Evolutionary conservation across 2,329 filamentous ascomycete genomes (phyloP).

Genomic region (Cladosporium sp.): DNA sequence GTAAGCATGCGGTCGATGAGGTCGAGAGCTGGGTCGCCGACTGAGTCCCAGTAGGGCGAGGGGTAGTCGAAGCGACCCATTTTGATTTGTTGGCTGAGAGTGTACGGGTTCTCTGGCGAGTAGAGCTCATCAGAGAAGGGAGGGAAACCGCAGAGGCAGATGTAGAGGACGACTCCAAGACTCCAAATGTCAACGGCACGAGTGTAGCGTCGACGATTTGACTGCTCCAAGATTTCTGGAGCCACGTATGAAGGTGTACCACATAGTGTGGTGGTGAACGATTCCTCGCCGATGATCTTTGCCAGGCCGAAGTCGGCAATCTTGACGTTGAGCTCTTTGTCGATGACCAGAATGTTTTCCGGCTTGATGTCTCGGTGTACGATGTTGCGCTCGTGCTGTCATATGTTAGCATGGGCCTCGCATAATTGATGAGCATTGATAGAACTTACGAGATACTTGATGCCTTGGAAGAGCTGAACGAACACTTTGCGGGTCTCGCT

Average conservation of each 20-base stretch:
- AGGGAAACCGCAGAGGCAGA: conserved; percentile 93
- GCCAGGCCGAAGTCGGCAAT: conserved; percentile 94
- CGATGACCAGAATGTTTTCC: conserved; percentile 88
- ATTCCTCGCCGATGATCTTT: conserved; percentile 98
- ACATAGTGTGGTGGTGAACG: conserved; percentile 92
- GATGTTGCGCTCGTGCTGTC: conserved; percentile 91
- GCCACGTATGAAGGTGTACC: conserved; percentile 92
- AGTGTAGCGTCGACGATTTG: conserved; percentile 82
- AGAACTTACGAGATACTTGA: conserved; percentile 84
- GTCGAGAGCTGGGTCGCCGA: conserved; percentile 84
- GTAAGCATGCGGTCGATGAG: conserved; percentile 94
- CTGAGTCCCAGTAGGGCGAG: conserved; percentile 90
- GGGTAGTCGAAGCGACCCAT: conserved; percentile 89
- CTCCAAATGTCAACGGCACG: conserved; percentile 97
- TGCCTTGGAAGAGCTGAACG: conserved; percentile 84
- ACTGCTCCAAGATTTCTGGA: conserved; percentile 87
- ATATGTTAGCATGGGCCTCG: not conserved
- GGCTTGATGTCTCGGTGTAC: conserved; percentile 98
- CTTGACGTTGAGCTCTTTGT: conserved; percentile 84
- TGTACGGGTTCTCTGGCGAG: conserved; percentile 75
- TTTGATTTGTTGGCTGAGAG: conserved; percentile 85
- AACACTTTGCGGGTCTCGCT: conserved; percentile 84
- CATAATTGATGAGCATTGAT: not conserved
- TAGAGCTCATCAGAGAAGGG: conserved; percentile 95
- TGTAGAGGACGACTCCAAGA: conserved; percentile 95